phyloP scores from a whole-genome alignment of 1,139 yeast genomes.

The Scheffersomyces cryptocercus region DNA sequence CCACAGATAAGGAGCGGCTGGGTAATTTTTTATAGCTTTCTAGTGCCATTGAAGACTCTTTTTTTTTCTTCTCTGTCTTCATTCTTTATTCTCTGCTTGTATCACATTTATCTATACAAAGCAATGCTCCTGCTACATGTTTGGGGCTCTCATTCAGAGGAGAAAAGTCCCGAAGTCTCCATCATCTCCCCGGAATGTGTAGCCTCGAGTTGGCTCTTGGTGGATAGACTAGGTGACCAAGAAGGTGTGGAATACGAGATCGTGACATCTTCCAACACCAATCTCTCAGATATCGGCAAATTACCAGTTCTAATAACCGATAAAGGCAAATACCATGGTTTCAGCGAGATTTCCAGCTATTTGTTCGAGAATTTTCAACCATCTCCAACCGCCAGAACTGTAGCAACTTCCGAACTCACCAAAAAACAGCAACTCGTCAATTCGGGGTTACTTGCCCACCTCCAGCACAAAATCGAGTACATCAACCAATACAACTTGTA shows the following conservation, averaged over 20 bases:
- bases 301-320: constrained; percentile 56
- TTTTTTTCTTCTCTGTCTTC: neutral
- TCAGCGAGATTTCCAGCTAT: constrained; percentile 40
- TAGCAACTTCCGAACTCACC: neutral
- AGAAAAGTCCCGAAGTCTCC: constrained; percentile 20
- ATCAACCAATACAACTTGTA: constrained; percentile 65
- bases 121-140: constrained; percentile 38
- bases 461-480: constrained; percentile 42
- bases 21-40: too few species aligned
- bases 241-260: constrained; percentile 22
- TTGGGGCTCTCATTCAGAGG: constrained; percentile 48
- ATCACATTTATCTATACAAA: neutral
- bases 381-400: too few species aligned
- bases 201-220: constrained; percentile 39
- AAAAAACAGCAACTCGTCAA: constrained; percentile 17
- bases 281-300: constrained; percentile 49
- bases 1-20: too few species aligned
- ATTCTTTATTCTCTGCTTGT: neutral
- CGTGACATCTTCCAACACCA: constrained; percentile 60
- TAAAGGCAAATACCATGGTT: constrained; percentile 45
- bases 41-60: too few species aligned
- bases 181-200: constrained; percentile 42
- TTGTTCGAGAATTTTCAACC: constrained; percentile 7
- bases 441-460: constrained; percentile 16
- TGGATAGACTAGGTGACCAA: neutral